Evolutionary conservation across 768 basidiomycete species (phyloP), one percentile per base, ranked within the genome.

Genomic region (Crassisporium funariophilum): DNA sequence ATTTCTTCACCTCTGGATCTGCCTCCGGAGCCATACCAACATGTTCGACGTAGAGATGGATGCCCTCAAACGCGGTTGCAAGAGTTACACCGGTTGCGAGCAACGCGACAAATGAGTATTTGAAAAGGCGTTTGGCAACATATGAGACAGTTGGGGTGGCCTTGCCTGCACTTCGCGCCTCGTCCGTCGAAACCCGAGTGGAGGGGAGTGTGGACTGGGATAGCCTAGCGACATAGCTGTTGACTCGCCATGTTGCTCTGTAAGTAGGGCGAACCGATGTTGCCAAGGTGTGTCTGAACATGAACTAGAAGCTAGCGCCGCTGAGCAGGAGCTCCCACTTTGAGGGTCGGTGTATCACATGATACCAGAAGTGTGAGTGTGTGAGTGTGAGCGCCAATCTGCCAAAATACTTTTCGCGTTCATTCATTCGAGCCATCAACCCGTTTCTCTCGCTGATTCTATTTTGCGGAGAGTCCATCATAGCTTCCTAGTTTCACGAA

Each of bases 31-130:
- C 59, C 46, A 74, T 60, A 48, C 73, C 77, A 27, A 78, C 65
- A 23, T 75, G 71, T 63, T 89, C 87, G 12, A 86, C 82, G 73
- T 78, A 88, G 40, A 78, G 52, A 55, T 89, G 87, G 5, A 75
- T 63, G 12, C 69, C 76, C 52, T 82, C 82, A 54, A 76, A 83
- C n/a, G 68, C 72, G 0, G 76, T 64, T 49, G 66, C 65, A 22
- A 74, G 66, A n/a, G 75, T 70, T 24, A 74, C 33, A 13, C 73
- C 75, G 5, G 82, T 60, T 23, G 65, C 66, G 23, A 78, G 37
- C 1, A 77, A 38, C 19, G 74, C 73, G 7, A 81, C 44, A 13
- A 78, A 52, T n/a, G 79, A 73, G 50, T 74, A 73, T 55, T 78
- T 81, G 52, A 75, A 25, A 46, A 80, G 68, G 8, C 78, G 76